These are phyloP conservation scores for Pseudomicrostroma phylloplanum DNA, from an alignment of 1,284 basidiomycete genomes.

Conservation along the genomic window DNA sequence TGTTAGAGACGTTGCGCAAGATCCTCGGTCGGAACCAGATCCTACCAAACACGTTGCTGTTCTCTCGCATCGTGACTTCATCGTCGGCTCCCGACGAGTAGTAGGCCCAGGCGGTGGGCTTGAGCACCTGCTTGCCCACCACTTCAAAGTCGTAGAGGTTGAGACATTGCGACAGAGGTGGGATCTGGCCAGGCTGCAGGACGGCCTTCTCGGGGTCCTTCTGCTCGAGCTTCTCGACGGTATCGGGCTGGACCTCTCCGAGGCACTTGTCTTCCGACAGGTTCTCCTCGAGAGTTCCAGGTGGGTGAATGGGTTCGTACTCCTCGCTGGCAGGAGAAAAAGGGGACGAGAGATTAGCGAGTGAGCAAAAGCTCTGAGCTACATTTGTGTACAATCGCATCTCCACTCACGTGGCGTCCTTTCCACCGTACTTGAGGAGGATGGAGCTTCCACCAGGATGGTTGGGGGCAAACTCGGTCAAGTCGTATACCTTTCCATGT, in stretches of 20 bases:
- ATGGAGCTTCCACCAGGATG: slow-evolving; percentile 14
- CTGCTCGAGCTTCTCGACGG: slow-evolving; percentile 27
- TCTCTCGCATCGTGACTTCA: slow-evolving; percentile 64
- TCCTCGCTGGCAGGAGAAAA: slow-evolving; percentile 23
- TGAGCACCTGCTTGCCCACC: slow-evolving; percentile 38
- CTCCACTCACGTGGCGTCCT: slow-evolving; percentile 22
- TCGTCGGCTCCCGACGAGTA: slow-evolving; percentile 56
- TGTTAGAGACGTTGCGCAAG: slow-evolving; percentile 70
- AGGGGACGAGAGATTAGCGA: background rate
- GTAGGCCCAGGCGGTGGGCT: slow-evolving; percentile 49
- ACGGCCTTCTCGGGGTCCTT: slow-evolving; percentile 14
- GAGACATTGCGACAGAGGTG: slow-evolving; percentile 68
- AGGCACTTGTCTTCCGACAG: slow-evolving; percentile 40
- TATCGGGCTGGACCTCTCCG: slow-evolving; percentile 37
- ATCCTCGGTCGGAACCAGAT: slow-evolving; percentile 91
- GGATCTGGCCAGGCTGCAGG: slow-evolving; percentile 43
- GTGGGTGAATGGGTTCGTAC: slow-evolving; percentile 48
- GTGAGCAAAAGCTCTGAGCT: slow-evolving; percentile 2
- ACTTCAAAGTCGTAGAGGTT: slow-evolving; percentile 84
- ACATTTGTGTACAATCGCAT: background rate
- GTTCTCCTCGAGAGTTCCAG: slow-evolving; percentile 47
- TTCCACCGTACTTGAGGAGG: slow-evolving; percentile 18
- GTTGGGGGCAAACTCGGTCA: slow-evolving; percentile 64
- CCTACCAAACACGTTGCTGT: slow-evolving; percentile 78
- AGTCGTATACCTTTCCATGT: slow-evolving; percentile 70